phyloP scores from a whole-genome alignment of 2,329 filamentous ascomycete genomes.

The Sarocladium brachiariae region DNA sequence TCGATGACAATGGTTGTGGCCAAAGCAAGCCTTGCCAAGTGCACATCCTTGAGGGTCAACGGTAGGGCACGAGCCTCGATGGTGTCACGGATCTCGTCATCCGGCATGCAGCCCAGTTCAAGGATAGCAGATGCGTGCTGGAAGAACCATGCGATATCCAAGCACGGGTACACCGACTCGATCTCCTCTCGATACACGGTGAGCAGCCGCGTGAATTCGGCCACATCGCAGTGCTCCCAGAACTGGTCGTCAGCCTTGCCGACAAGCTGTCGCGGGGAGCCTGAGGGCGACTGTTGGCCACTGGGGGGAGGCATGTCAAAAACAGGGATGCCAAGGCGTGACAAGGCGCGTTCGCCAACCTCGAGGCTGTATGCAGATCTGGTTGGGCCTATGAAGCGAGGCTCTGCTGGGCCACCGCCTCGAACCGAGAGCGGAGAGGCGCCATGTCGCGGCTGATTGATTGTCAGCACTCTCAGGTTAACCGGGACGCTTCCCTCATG shows the following conservation, averaged over 20 bases:
- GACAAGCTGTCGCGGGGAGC: constrained; percentile 9
- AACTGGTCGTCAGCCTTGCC: constrained; percentile 15
- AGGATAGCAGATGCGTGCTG: constrained; percentile 21
- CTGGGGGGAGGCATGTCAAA: constrained; percentile 20
- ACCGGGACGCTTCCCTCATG: too few relatives aligned
- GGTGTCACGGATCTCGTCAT: neutral
- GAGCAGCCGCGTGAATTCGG: constrained; percentile 25
- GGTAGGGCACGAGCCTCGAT: neutral
- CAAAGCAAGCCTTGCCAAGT: constrained; percentile 27
- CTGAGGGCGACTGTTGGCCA: constrained; percentile 16
- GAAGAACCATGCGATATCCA: constrained; percentile 22
- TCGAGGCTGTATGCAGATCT: constrained; percentile 27
- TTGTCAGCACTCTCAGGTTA: too few relatives aligned
- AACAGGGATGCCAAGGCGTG: constrained; percentile 26
- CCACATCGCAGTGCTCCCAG: constrained; percentile 18
- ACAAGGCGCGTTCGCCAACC: constrained; percentile 28
- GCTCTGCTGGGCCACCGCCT: constrained; percentile 21
- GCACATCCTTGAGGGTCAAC: constrained; percentile 20
- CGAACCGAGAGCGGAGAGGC: neutral
- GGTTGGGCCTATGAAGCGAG: constrained; percentile 30
- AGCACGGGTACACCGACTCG: constrained; percentile 29
- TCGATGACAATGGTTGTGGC: constrained; percentile 27
- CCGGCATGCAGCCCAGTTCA: constrained; percentile 14
- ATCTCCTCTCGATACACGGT: constrained; percentile 32
- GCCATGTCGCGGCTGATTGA: neutral